A percentile compares a stretch with the other conserved stretches of the same genome.
Conservation (phyloP, 179 eudicot genomes). For the Corrigiola litoralis region DNA sequence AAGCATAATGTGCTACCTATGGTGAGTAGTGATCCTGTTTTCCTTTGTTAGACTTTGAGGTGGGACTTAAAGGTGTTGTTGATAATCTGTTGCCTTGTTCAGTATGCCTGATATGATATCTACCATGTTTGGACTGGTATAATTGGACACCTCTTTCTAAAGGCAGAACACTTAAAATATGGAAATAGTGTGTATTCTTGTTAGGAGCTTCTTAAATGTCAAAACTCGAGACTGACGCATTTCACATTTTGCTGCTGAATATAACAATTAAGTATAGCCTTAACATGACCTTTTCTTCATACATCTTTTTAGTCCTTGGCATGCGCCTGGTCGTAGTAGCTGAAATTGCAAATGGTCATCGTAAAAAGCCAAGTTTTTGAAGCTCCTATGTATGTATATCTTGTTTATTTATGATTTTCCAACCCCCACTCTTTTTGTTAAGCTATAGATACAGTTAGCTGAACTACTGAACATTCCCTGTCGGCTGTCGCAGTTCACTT, state of each 20-base stretch:
- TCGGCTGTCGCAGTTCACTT: not conserved
- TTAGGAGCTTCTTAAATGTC: not conserved
- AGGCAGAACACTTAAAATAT: no score
- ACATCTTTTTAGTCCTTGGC: no score
- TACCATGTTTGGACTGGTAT: no score
- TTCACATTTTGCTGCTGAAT: not conserved
- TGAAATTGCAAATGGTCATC: no score
- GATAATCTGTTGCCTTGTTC: not conserved
- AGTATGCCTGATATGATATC: not conserved
- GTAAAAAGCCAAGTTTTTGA: no score
- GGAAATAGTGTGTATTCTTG: not conserved
- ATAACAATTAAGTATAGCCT: no score
- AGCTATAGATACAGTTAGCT: not conserved
- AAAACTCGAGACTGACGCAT: not conserved
- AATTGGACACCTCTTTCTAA: no score
- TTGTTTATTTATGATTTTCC: no score
- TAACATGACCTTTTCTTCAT: no score
- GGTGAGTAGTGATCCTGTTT: conserved; percentile 43
- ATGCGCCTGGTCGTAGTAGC: no score
- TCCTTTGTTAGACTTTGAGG: not conserved
- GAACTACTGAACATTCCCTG: not conserved
- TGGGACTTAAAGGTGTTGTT: not conserved
- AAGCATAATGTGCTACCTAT: conserved; percentile 44
- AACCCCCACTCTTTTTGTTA: no score
- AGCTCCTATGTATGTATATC: no score